Evolutionary conservation across 2,329 filamentous ascomycete species (phyloP), one percentile per base, ranked within the genome.

Genomic region (Talaromyces sp.): DNA sequence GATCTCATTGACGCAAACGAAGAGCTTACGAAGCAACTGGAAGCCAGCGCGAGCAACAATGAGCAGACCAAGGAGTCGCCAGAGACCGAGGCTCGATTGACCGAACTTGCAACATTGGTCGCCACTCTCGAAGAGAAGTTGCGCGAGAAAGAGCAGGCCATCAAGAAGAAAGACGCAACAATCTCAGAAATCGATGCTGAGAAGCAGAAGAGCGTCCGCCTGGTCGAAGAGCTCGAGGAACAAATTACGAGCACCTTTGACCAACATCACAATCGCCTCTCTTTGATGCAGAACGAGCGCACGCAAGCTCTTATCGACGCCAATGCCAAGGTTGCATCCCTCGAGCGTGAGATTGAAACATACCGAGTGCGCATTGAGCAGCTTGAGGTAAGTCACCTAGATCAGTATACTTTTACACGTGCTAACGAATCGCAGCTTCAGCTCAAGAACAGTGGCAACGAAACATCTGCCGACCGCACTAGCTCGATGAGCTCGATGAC

Each of bases 181-280:
- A 70, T 80, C 27, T 81, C 84, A 64, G 79, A 79, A 65, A 78
- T 87, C 60, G 80, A 77, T 25, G 78, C 81, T 17, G 85, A 85
- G 77, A 96, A 96, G 81, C 88, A 92, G 80, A 97, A 96, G 83
- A 96, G 95, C 75, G 90, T 91, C 49, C 87, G 92, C 25, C 82
- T 99, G 13, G 91, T 99, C 9, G 92, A 98, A 73, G 93, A 99
- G 77, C 87, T 99, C 5, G 95, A 99, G 76, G 93, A 98, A 69
- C 95, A 99, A 75, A 86, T 99, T 59, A 93, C 93, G 72, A 91
- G 85, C 73, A 97, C 95, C 78, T 99, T 92, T 76, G 95, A 99
- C 71, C 91, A 96, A 73, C 92, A 93, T 63, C 91, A 97, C 74
- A 96, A 96, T 78, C 88, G 93, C 59, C 80, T 98, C 58, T 97